phyloP scores from a whole-genome alignment of 148 eudicot species.

The Arbutus unedo region DNA sequence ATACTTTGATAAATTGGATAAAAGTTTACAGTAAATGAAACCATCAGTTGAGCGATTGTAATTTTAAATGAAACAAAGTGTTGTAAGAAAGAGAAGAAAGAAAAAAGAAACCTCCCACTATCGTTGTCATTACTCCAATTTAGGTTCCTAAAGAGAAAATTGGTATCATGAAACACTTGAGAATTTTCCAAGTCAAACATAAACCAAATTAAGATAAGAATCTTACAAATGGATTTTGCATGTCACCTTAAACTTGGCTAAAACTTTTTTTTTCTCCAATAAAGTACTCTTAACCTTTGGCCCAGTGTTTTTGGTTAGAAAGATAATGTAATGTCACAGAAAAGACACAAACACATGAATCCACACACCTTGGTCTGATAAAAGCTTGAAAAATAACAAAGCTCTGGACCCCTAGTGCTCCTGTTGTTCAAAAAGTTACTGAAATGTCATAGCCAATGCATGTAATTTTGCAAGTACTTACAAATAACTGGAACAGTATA shows the following conservation, averaged over 20 bases:
- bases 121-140: background rate
- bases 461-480: background rate
- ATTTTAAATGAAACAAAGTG: background rate
- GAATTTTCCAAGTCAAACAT: background rate
- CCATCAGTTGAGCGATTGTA: background rate
- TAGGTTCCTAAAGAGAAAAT: background rate
- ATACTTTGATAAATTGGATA: background rate
- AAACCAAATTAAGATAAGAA: background rate
- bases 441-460: background rate
- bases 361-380: constrained; percentile 11
- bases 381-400: constrained; percentile 9
- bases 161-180: background rate
- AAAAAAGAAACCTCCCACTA: background rate
- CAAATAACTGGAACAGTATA: background rate
- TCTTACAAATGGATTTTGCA: background rate
- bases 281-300: background rate
- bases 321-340: background rate
- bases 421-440: constrained; percentile 5
- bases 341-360: background rate
- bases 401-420: background rate
- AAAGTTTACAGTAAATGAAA: background rate
- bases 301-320: background rate
- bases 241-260: background rate
- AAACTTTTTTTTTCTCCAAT: background rate
- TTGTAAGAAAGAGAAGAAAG: background rate